Evolutionary conservation across 2,329 filamentous ascomycete species (phyloP).

Genomic region (Fusarium sp.): DNA sequence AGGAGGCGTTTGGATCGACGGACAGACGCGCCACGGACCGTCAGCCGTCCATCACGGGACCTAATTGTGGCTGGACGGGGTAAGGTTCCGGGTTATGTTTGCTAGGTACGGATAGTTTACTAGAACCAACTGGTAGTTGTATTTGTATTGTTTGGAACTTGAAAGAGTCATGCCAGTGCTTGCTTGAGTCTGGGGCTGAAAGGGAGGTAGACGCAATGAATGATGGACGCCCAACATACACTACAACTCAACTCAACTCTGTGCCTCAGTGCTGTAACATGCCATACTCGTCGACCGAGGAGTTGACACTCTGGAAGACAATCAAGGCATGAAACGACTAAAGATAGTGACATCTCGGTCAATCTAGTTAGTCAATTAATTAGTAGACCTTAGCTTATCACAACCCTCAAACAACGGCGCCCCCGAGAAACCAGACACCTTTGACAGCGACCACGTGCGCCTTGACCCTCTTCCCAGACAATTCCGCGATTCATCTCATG

Average conservation of each 20-base stretch:
- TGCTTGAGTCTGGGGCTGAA: not conserved
- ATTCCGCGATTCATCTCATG: conserved; percentile 12
- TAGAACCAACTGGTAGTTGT: conserved; percentile 1
- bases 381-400: not conserved
- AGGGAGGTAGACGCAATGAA: not conserved
- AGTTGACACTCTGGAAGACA: not conserved
- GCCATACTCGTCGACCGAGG: not conserved
- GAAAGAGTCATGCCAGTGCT: conserved; percentile 6
- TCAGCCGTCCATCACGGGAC: conserved; percentile 38
- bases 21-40: conserved; percentile 44
- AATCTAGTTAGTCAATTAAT: conserved; percentile 20
- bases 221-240: not conserved
- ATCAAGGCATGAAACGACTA: conserved; percentile 18
- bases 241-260: not conserved
- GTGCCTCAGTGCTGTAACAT: not conserved
- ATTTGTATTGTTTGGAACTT: conserved; percentile 12
- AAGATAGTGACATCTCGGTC: conserved; percentile 16
- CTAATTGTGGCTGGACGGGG: conserved; percentile 31
- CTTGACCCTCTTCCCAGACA: conserved; percentile 16
- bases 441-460: conserved; percentile 37
- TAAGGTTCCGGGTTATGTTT: conserved; percentile 19
- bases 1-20: conserved; percentile 30
- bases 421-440: conserved; percentile 24
- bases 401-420: conserved; percentile 7
- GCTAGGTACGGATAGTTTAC: not conserved